Conservation (phyloP, 257 asterid genomes). For the Gynochthodes officinalis region DNA sequence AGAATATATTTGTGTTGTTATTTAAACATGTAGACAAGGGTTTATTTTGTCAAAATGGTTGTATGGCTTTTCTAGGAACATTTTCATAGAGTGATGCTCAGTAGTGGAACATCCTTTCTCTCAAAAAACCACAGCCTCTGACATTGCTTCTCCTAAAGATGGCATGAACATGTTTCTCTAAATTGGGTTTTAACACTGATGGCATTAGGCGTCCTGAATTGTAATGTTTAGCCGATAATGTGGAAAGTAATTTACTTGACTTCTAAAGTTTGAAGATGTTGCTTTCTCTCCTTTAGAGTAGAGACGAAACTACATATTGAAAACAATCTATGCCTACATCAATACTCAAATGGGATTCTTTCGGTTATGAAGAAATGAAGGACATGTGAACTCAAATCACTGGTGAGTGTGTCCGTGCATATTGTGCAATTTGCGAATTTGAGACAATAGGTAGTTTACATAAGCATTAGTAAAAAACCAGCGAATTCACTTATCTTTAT, state of each 20-base stretch:
- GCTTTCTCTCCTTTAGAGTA: neutral
- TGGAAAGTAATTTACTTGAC: neutral
- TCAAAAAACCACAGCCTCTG: neutral
- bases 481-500: neutral
- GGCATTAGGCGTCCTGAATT: neutral
- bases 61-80: neutral
- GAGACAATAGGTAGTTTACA: neutral
- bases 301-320: neutral
- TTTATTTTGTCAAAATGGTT: neutral
- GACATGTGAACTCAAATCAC: neutral
- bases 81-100: neutral
- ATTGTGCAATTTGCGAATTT: neutral
- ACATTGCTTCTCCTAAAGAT: neutral
- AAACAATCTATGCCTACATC: neutral
- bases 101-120: neutral
- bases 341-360: neutral
- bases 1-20: neutral
- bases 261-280: neutral
- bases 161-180: neutral
- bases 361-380: neutral
- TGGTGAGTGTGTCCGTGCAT: neutral
- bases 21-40: neutral
- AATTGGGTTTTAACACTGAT: neutral
- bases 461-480: neutral
- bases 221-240: neutral